Evolutionary conservation across 1,284 basidiomycete genomes (phyloP).

Genomic region (Macrocybe sp.): DNA sequence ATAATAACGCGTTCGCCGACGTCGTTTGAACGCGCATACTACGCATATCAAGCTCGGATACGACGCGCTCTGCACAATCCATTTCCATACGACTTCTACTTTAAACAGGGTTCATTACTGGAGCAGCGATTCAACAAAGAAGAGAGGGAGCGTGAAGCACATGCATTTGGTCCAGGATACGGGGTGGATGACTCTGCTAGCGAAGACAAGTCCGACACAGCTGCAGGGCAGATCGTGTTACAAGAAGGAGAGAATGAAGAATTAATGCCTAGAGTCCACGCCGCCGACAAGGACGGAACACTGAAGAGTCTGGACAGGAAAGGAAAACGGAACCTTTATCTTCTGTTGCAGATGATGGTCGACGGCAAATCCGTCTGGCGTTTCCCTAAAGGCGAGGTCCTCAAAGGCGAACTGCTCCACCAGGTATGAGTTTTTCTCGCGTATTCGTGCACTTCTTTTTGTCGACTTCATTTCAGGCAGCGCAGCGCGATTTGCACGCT

Average conservation of each 20-base stretch:
- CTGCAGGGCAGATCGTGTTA: conserved; percentile 55
- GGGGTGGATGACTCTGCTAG: conserved; percentile 33
- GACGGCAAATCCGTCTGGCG: conserved; percentile 64
- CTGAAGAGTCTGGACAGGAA: conserved; percentile 76
- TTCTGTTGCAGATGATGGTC: conserved; percentile 60
- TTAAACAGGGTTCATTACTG: conserved; percentile 88
- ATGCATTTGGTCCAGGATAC: conserved; percentile 65
- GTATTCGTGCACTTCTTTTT: neutral
- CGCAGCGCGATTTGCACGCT: conserved; percentile 56
- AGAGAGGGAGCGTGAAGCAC: conserved; percentile 64
- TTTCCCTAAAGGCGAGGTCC: conserved; percentile 71
- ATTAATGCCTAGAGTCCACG: conserved; percentile 53
- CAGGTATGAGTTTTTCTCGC: conserved; percentile 39
- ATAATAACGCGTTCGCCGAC: conserved; percentile 75
- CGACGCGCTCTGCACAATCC: conserved; percentile 86
- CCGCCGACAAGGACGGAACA: conserved; percentile 59
- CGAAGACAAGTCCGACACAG: conserved; percentile 34
- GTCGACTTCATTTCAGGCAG: conserved; percentile 43
- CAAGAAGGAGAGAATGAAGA: conserved; percentile 63
- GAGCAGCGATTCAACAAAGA: conserved; percentile 77
- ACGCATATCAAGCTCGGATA: conserved; percentile 81
- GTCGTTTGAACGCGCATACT: conserved; percentile 81
- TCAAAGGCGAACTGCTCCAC: conserved; percentile 64
- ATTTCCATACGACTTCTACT: conserved; percentile 89
- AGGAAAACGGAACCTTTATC: conserved; percentile 83